Evolutionary conservation across 495 filamentous ascomycete genomes (phyloP).

Genomic region (Tuber aestivum): DNA sequence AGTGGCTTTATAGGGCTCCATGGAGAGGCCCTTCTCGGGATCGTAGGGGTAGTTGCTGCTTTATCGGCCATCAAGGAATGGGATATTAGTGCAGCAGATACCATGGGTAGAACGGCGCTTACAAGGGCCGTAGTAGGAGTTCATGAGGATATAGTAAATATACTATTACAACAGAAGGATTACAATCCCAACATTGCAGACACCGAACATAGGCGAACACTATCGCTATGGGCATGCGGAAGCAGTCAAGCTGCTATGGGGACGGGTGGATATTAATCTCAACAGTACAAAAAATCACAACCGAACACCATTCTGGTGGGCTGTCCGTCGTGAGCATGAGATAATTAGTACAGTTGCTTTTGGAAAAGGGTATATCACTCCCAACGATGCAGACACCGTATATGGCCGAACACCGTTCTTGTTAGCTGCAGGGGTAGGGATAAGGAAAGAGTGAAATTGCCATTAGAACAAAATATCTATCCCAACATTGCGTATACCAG

Average conservation of each 20-base stretch:
- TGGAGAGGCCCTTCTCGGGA: not conserved
- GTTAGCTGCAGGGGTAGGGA: too few relatives aligned
- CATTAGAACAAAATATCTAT: not conserved
- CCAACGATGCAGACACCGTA: too few relatives aligned
- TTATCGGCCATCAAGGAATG: not conserved
- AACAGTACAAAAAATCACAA: conserved; percentile 8
- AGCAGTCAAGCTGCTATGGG: too few relatives aligned
- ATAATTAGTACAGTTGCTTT: too few relatives aligned
- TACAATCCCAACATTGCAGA: conserved; percentile 28
- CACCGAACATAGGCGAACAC: conserved; percentile 35
- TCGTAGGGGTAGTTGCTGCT: not conserved
- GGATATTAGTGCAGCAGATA: not conserved
- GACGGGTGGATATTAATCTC: conserved; percentile 23
- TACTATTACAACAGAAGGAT: not conserved
- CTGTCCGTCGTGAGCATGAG: conserved; percentile 21
- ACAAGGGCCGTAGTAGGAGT: not conserved
- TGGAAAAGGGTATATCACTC: too few relatives aligned
- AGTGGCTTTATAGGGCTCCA: not conserved
- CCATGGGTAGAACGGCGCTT: not conserved
- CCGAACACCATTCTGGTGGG: conserved; percentile 42
- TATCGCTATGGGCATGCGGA: conserved; percentile 44
- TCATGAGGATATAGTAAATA: not conserved
- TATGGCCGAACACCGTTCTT: too few relatives aligned
- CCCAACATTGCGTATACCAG: not conserved
- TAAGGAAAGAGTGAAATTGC: too few relatives aligned